Evolutionary conservation across 2,329 filamentous ascomycete genomes (phyloP), one percentile per base, ranked within the genome.

Genomic region (Aspergillus thermomutatus): DNA sequence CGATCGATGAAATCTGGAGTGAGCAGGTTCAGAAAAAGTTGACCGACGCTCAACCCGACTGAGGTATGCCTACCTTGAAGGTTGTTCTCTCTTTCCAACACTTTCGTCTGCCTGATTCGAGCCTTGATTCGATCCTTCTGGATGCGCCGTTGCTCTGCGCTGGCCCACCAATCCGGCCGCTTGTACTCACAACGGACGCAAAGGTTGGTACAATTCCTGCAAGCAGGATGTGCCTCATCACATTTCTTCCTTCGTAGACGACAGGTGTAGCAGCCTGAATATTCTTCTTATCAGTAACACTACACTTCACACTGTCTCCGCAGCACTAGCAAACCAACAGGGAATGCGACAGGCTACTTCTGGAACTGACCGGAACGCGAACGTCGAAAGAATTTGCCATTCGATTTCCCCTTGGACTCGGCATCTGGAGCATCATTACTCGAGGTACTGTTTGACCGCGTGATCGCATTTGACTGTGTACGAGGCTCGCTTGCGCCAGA

Each of bases 51-150:
- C 26, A 27, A 27, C 7, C 26, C 7, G 26, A 27, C 26, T 27
- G 3, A 8, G 2, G 26, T 2, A 27, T 2, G 2, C 26, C 26
- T 8, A 27, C 26, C 26, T 27, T 27, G 26, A 27, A 27, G 26
- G 26, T 27, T 27, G 26, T 27, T 27, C 26, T 27, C 1, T 8
- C 2, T 27, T 2, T 27, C 26, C 26, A 27, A 2, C 65, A 95
- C 83, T 83, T 97, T 97, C 72, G 94, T 97, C 72, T 88, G 86
- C 85, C 96, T 97, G 82, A 99, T 97, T 76, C 93, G 91, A 76
- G 89, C 88, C 83, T 99, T 99, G 82, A 99, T 95, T 65, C 87
- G 80, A 72, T 97, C 94, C 79, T 97, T 99, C 74, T 97, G 91
- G 55, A 87, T 80, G 66, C 88, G 86, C 65, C 94, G 84, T 70